These are phyloP conservation scores for Fusarium acutatum DNA, from an alignment of 2,329 filamentous ascomycete genomes.

Conservation along the genomic window DNA sequence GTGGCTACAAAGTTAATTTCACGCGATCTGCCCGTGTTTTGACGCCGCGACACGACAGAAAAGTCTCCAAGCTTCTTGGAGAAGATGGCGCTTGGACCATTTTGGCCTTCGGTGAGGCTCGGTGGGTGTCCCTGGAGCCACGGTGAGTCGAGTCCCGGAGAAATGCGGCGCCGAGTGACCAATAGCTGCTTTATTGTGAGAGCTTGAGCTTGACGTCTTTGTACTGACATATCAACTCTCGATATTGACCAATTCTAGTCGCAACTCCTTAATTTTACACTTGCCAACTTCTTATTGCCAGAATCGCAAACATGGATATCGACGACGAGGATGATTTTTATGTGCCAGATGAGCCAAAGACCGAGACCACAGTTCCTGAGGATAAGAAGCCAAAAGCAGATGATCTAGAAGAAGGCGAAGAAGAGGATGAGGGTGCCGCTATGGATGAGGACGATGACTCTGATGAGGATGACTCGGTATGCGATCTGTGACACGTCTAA, in stretches of 20 bases:
- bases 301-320: conserved; percentile 64
- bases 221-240: background rate
- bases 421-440: conserved; percentile 68
- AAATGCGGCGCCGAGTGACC: conserved; percentile 41
- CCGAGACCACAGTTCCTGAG: conserved; percentile 42
- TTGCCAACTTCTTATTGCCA: background rate
- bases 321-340: conserved; percentile 76
- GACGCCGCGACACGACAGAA: conserved; percentile 28
- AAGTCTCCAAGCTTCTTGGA: conserved; percentile 23
- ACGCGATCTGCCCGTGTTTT: conserved; percentile 31
- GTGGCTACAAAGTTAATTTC: conserved; percentile 29
- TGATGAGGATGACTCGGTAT: conserved; percentile 60
- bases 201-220: conserved; percentile 35
- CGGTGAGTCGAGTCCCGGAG: conserved; percentile 31
- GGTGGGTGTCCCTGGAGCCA: conserved; percentile 20
- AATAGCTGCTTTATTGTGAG: conserved; percentile 10
- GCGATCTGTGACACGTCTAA: background rate
- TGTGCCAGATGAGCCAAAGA: conserved; percentile 64
- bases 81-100: conserved; percentile 35
- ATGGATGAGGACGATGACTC: conserved; percentile 58
- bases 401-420: conserved; percentile 70
- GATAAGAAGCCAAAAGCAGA: conserved; percentile 53
- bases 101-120: conserved; percentile 14
- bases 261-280: background rate
- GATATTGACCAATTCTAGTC: background rate